phyloP scores from a whole-genome alignment of 352 stramenopile genomes.

The Porosira glacialis region DNA sequence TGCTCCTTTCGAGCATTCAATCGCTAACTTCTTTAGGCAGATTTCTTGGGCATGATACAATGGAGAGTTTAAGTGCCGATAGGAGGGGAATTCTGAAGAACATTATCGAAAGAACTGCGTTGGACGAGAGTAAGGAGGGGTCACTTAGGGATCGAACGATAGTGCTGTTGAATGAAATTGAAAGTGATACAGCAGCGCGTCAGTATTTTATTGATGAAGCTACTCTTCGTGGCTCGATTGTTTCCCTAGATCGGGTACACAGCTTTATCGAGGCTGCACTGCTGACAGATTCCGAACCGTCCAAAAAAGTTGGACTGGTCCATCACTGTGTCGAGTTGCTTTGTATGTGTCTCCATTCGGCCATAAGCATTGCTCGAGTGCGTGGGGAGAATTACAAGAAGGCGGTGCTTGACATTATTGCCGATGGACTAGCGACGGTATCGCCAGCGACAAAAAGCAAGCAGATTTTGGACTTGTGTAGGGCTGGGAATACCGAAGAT shows the following conservation, averaged over 20 bases:
- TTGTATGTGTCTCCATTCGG: constrained; percentile 29
- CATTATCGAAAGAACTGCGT: constrained; percentile 60
- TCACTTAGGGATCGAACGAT: constrained; percentile 44
- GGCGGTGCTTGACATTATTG: constrained; percentile 32
- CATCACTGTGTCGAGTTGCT: constrained; percentile 33
- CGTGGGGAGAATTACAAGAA: constrained; percentile 40
- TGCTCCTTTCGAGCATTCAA: constrained; percentile 38
- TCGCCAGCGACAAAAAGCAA: constrained; percentile 51
- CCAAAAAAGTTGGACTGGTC: constrained; percentile 37
- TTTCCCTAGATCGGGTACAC: constrained; percentile 35
- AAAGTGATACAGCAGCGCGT: constrained; percentile 33
- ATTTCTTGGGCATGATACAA: constrained; percentile 33
- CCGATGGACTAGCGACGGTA: constrained; percentile 21
- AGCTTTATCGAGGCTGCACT: constrained; percentile 32
- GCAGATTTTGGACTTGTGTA: constrained; percentile 37
- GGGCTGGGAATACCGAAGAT: constrained; percentile 20
- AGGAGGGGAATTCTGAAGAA: constrained; percentile 23
- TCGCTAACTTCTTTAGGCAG: constrained; percentile 40
- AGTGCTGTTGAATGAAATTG: constrained; percentile 50
- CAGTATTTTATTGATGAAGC: constrained; percentile 54
- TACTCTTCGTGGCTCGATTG: constrained; percentile 52
- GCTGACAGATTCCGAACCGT: constrained; percentile 23
- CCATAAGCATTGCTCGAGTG: constrained; percentile 28
- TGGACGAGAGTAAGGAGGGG: constrained; percentile 41
- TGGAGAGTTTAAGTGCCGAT: constrained; percentile 23